Evolutionary conservation across 306 rosid genomes (phyloP), one percentile per base, ranked within the genome.

Genomic region (Cicer chorassanicum): DNA sequence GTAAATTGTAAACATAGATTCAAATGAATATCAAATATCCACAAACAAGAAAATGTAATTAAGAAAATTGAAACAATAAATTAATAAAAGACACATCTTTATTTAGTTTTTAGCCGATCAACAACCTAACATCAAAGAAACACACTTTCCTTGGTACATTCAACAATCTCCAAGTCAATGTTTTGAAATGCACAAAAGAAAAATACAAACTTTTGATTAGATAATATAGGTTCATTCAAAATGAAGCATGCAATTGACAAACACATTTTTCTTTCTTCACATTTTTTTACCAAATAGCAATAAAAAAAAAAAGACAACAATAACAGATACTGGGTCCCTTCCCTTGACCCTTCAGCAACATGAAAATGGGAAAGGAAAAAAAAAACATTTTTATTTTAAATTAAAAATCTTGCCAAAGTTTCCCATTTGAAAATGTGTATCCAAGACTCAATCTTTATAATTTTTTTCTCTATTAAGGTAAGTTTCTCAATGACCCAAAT

Each of bases 361-460:
- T 73, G 21, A 39, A 72, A 64, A 75, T 11, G 61, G 2, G 6
- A 12, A 53, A 65, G 4, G 3, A 41, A 46, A 41, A 67, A 64
- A n/a, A 68, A 41, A 64, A 3, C 9, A 14, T 11, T 24, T 49
- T 12, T 60, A 40, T 40, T 59, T 74, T 55, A 67, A 34, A 36
- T 11, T 12, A 9, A 29, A 9, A 68, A 77, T 46, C 14, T 18
- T 56, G 6, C 60, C 72, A 7, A 74, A 67, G 51, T 18, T 74
- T n/a, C 76, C 72, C 18, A 8, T 34, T 74, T 29, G 39, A 39
- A 59, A 76, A 54, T 48, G 44, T n/a, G 13, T 10, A 75, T 36
- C 7, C 66, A 81, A 77, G 60, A 74, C 50, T 81, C 75, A 44
- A 73, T 46, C 69, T 84, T 84, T 84, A 41, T 18, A 4, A 0